Evolutionary conservation across 495 filamentous ascomycete genomes (phyloP), one percentile per base, ranked within the genome.

Genomic region (Aspergillus sclerotioniger): DNA sequence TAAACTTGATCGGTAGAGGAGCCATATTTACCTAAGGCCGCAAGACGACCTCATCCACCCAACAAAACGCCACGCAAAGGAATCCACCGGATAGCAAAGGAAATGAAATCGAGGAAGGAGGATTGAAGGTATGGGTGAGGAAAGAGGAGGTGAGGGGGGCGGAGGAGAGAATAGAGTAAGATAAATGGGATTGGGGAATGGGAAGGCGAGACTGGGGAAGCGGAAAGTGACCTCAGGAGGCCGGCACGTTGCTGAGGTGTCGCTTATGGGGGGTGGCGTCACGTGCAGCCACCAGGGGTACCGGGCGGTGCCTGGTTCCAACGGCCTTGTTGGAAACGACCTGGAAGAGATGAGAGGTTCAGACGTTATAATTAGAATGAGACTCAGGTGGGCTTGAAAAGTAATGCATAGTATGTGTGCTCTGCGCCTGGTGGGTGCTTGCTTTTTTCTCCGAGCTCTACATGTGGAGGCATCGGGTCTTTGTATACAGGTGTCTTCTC

Each of bases 1-100:
- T 90, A 74, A 97, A 97, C 77, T 90, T 90, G 80, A 97, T 97
- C 64, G 92, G 92, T 64, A 96, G 75, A 67, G 84, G 82, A 82
- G 86, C 87, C 85, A 83, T 89, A 73, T 80, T 81, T 79, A 76
- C 70, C 66, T 50, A 68, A 69, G 76, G 73, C 71, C 71, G 76
- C 65, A 69, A 64, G 54, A 73, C 75, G 76, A 76, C 76, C 77
- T 76, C 67, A 80, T 78, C 70, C 78, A 74, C 74, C 74, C 59
- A 72, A 72, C 58, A 62, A 56, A 77, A 80, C 74, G 75, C 73
- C 76, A 64, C 67, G 75, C 66, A 67, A 76, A 67, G 57, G 67
- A 73, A 70, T 62, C 54, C 25, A 68, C 53, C 54, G 61, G 51
- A 68, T 55, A 56, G 60, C 59, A 62, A 61, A 52, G 61, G 59